Base-by-base conservation (phyloP, 257 asterid genomes). In the Osmanthus fragrans region DNA sequence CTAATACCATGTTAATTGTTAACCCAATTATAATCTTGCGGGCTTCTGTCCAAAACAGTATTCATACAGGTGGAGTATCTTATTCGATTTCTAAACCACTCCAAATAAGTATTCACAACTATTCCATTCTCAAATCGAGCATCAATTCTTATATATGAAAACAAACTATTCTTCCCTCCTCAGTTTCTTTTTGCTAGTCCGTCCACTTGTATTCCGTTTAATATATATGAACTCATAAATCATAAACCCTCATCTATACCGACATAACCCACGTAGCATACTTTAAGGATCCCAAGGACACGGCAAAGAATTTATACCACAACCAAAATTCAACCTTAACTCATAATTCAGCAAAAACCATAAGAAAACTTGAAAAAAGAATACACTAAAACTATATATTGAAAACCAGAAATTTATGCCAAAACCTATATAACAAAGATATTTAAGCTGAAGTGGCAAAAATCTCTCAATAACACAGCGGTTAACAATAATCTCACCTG, bases 401-500 rank as follows among this genome's bases (percentile, higher is more conserved):
- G 66, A 58, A 21, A 58, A 58, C 3, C 64, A 1, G 3, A 7
- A 7, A 60, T 60, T 60, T 32, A 2, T 3, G 69, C 25, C 69
- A 63, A 63, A 27, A 2, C 34, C 69, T 11, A 27, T 23, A 32
- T 23, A 63, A 25, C 69, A 63, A 25, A 63, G 16, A 68, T 76
- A 58, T 18, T 73, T 73, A 42, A 40, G 42, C 19, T 72, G 36
- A 25, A 67, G 67, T 18, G 10, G 19, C 11, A 54, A 19, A 19
- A 64, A 37, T 23, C 4, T 40, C 34, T 54, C 19, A 36, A 33
- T 29, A 78, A 67, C 12, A 34, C 33, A 54, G 64, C 42, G 21
- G 67, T 67, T 32, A 36, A 42, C 36, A 34, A 80, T 25, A 83
- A 83, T 73, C 78, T 80, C 83, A 91, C 97, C 92, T 83, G 86